phyloP scores from a whole-genome alignment of 202 grass and related monocot species.

The Hordeum pubiflorum region DNA sequence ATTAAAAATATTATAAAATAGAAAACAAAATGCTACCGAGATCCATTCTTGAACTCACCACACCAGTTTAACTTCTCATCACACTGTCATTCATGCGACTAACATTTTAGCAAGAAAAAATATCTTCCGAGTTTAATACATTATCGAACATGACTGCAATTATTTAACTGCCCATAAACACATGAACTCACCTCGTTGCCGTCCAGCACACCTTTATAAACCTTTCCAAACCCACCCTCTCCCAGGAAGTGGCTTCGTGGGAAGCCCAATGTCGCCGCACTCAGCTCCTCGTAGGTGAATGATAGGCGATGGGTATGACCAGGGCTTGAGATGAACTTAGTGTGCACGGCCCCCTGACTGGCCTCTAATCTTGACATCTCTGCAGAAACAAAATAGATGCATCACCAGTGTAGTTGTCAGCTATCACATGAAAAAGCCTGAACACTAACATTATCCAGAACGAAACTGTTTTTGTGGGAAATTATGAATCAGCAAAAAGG shows the following conservation, averaged over 20 bases:
- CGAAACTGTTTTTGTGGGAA: neutral
- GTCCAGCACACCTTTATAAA: slow-evolving; percentile 61
- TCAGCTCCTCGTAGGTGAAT: slow-evolving; percentile 55
- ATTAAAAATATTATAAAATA: neutral
- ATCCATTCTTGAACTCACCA: neutral
- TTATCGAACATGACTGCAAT: neutral
- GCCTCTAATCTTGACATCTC: slow-evolving; percentile 36
- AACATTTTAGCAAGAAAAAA: slow-evolving; percentile 2
- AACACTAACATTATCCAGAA: neutral
- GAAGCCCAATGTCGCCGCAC: slow-evolving; percentile 47
- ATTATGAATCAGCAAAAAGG: neutral
- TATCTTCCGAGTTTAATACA: neutral
- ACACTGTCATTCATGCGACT: neutral
- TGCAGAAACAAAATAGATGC: slow-evolving; percentile 24
- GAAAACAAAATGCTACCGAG: neutral
- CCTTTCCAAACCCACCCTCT: slow-evolving; percentile 73
- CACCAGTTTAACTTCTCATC: neutral
- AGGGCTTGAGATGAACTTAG: slow-evolving; percentile 10
- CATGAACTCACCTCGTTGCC: slow-evolving; percentile 49
- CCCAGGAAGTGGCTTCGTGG: slow-evolving; percentile 50
- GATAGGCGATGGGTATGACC: slow-evolving; percentile 25
- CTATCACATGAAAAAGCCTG: neutral
- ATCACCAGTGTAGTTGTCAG: neutral
- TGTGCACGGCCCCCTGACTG: slow-evolving; percentile 22
- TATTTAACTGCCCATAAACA: neutral